phyloP scores from a whole-genome alignment of 768 basidiomycete species.

The Boletus coccyginus region DNA sequence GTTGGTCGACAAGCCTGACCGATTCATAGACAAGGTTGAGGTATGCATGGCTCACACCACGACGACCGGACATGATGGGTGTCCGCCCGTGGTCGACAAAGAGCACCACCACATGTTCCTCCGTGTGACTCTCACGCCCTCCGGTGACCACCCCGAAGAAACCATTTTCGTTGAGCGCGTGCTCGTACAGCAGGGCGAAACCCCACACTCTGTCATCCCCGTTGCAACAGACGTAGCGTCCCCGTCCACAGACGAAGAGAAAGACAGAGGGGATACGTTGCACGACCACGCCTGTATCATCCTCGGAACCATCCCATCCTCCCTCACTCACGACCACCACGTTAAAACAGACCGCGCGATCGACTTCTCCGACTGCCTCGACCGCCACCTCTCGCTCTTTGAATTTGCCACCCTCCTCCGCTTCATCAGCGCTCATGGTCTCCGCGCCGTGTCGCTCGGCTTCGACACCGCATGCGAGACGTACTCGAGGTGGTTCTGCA shows the following conservation, averaged over 20 bases:
- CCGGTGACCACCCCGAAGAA: conserved; percentile 1
- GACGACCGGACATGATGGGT: not conserved
- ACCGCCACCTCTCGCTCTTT: conserved; percentile 8
- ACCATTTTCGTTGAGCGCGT: conserved; percentile 11
- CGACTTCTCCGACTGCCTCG: not conserved
- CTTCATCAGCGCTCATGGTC: conserved; percentile 5
- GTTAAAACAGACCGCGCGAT: not conserved
- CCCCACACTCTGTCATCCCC: conserved; percentile 8
- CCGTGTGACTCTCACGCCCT: conserved; percentile 4
- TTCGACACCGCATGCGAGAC: conserved; percentile 11
- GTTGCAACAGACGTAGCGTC: not conserved
- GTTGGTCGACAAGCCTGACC: not conserved
- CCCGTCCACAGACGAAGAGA: not conserved
- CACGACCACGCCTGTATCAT: conserved; percentile 16
- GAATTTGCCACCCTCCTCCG: conserved; percentile 11
- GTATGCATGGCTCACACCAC: conserved; percentile 6
- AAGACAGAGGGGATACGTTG: not conserved
- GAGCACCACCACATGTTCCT: conserved; percentile 9
- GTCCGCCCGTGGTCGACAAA: not conserved
- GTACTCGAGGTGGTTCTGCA: conserved; percentile 11
- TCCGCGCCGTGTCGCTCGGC: not conserved
- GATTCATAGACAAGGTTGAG: conserved; percentile 10
- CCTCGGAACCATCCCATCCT: not conserved
- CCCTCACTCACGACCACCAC: conserved; percentile 3
- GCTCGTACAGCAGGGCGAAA: not conserved